A percentile compares a stretch with the other conserved stretches of the same genome.
These are phyloP conservation scores for Eustoma russellianum DNA, from an alignment of 257 asterid genomes.

Conservation along the genomic window DNA sequence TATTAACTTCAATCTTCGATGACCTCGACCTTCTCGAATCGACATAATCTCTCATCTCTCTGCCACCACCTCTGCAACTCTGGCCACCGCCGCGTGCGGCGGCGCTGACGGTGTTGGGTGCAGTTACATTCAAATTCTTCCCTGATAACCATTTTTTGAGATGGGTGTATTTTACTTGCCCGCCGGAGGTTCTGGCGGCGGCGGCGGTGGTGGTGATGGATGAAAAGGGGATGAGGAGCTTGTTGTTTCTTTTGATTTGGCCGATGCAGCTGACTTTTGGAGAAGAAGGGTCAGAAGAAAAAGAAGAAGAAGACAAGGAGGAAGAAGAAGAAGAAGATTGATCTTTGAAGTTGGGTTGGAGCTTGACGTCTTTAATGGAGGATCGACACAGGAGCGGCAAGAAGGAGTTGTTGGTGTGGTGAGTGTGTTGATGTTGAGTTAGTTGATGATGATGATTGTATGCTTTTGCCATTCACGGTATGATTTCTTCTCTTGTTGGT, in stretches of 20 bases:
- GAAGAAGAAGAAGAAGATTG: too few relatives aligned
- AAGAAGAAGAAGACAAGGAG: slow-evolving; percentile 11
- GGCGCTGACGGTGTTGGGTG: too few relatives aligned
- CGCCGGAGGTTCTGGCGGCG: slow-evolving; percentile 9
- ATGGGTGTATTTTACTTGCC: slow-evolving; percentile 25
- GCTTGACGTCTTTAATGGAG: slow-evolving; percentile 46
- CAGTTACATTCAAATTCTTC: slow-evolving; percentile 23
- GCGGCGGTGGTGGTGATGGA: slow-evolving; percentile 12
- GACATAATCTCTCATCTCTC: slow-evolving; percentile 9
- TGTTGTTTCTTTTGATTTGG: slow-evolving; percentile 68
- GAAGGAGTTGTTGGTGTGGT: slow-evolving; percentile 41
- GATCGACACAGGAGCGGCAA: slow-evolving; percentile 59
- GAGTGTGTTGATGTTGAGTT: slow-evolving; percentile 6
- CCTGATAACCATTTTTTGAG: slow-evolving; percentile 31
- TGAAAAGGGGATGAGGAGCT: slow-evolving; percentile 20
- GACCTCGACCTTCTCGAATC: neutral
- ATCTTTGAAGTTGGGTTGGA: slow-evolving; percentile 13
- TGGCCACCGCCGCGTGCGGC: slow-evolving; percentile 1
- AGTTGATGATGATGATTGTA: slow-evolving; percentile 31
- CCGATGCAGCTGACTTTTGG: slow-evolving; percentile 89
- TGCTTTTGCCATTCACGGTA: slow-evolving; percentile 25
- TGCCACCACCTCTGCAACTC: slow-evolving; percentile 18
- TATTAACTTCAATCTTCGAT: slow-evolving; percentile 23
- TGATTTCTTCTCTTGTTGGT: neutral
- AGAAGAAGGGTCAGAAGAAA: slow-evolving; percentile 56